Conservation (phyloP, 345 rosid species). For the Tarenaya hassleriana region DNA sequence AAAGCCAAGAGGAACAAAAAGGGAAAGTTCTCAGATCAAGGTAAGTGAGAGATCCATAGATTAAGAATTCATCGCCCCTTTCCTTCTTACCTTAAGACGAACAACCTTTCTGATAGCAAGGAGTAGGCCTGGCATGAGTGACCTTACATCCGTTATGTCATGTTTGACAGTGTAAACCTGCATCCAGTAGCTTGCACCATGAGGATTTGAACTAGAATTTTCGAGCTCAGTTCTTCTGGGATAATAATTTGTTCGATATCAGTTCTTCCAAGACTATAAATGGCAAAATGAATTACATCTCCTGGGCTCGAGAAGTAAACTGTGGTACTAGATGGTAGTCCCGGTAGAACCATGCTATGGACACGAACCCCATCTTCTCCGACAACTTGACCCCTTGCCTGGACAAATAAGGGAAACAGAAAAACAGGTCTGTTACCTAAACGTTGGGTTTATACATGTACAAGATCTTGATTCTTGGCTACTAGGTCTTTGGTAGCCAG, state of each 20-base stretch:
- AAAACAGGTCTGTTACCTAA: not conserved
- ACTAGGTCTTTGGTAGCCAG: not conserved
- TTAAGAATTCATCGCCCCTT: slow-evolving; percentile 1
- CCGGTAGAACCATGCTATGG: slow-evolving; percentile 91
- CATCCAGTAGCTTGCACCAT: slow-evolving; percentile 13
- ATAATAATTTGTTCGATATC: not conserved
- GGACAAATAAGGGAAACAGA: slow-evolving; percentile 3
- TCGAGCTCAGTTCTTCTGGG: slow-evolving; percentile 2
- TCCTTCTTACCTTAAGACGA: slow-evolving; percentile 66
- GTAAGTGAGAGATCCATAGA: slow-evolving; percentile 17
- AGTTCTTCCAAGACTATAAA: not conserved
- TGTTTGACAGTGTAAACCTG: slow-evolving; percentile 87
- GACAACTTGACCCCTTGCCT: slow-evolving; percentile 91
- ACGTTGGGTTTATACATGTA: no score
- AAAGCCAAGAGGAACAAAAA: slow-evolving; percentile 16
- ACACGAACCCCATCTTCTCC: slow-evolving; percentile 95
- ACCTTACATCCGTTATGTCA: slow-evolving; percentile 62
- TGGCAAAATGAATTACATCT: slow-evolving; percentile 40
- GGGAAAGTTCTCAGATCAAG: slow-evolving; percentile 18
- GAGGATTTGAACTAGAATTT: not conserved
- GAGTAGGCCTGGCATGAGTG: slow-evolving; percentile 91
- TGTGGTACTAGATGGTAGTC: slow-evolving; percentile 80
- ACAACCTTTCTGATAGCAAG: slow-evolving; percentile 84
- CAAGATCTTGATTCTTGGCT: slow-evolving; percentile 5
- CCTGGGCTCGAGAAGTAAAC: slow-evolving; percentile 81